phyloP scores from a whole-genome alignment of 441 rosid genomes.

The Capsella rubella region DNA sequence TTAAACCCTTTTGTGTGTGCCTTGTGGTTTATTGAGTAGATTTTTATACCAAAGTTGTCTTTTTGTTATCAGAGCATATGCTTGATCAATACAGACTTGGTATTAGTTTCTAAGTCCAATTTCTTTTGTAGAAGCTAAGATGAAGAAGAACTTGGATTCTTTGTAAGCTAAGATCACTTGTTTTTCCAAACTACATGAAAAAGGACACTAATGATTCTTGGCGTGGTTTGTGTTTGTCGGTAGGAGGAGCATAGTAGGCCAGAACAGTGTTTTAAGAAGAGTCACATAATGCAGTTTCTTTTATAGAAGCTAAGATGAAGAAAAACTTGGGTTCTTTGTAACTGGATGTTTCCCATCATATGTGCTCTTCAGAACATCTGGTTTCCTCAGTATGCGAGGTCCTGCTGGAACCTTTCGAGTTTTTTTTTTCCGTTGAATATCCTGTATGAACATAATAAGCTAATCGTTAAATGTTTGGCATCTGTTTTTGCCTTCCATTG shows the following conservation, averaged over 20 bases:
- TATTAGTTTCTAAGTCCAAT: constrained; percentile 6
- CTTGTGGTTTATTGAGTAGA: background rate
- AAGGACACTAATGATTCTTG: too few species aligned
- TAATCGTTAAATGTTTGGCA: background rate
- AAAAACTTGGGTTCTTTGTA: constrained; percentile 68
- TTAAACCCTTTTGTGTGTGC: background rate
- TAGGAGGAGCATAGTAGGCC: too few species aligned
- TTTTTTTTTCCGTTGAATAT: constrained; percentile 62
- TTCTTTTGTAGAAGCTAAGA: background rate
- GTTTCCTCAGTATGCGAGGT: constrained; percentile 60
- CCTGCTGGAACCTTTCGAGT: constrained; percentile 60
- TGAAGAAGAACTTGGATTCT: constrained; percentile 56
- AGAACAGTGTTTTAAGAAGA: too few species aligned
- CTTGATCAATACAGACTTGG: background rate
- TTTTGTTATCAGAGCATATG: background rate
- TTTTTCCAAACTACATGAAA: too few species aligned
- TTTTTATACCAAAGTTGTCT: constrained; percentile 12
- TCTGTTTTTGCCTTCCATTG: background rate
- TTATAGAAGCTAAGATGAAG: background rate
- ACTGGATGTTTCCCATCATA: constrained; percentile 75
- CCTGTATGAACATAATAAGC: constrained; percentile 50
- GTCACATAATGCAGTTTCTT: too few species aligned
- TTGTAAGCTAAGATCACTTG: constrained; percentile 42
- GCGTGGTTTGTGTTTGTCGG: too few species aligned
- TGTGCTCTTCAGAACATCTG: constrained; percentile 71